These are phyloP conservation scores for Fistulinella cinereoalba DNA, from an alignment of 1,284 basidiomycete genomes.

Conservation along the genomic window DNA sequence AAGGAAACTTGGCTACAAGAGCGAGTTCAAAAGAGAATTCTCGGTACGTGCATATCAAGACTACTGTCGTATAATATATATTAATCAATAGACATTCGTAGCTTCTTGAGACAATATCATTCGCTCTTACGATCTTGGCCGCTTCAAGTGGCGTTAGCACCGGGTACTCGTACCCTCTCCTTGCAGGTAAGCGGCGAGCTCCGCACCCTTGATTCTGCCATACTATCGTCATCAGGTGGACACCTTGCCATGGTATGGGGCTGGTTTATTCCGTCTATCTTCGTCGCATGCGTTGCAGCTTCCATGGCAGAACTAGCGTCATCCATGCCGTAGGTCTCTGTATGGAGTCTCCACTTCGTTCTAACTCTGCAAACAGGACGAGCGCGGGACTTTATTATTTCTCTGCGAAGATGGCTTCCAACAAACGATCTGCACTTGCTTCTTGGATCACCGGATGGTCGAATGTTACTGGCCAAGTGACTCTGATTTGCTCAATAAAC, in stretches of 20 bases:
- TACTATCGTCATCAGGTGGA: conserved; percentile 41
- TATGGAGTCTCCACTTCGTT: neutral
- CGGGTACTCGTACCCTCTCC: conserved; percentile 57
- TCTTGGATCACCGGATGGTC: conserved; percentile 69
- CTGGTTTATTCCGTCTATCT: conserved; percentile 67
- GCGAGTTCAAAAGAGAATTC: conserved; percentile 72
- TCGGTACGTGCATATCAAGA: conserved; percentile 41
- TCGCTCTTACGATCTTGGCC: conserved; percentile 72
- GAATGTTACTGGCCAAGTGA: conserved; percentile 52
- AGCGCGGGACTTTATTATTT: conserved; percentile 71
- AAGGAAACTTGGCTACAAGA: conserved; percentile 66
- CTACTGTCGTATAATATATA: neutral
- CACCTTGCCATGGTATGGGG: conserved; percentile 74
- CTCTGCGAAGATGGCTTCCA: conserved; percentile 62
- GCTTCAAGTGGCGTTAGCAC: conserved; percentile 63
- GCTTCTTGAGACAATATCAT: conserved; percentile 60
- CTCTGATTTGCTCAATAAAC: conserved; percentile 67
- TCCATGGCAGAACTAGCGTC: conserved; percentile 68
- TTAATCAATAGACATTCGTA: conserved; percentile 15
- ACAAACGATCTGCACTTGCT: conserved; percentile 52
- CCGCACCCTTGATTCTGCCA: neutral
- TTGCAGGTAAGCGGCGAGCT: conserved; percentile 41
- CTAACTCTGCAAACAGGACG: conserved; percentile 36
- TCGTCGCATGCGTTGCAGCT: conserved; percentile 59
- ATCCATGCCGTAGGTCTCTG: conserved; percentile 64